Conservation (phyloP, 148 eudicot species). For the Agrostemma githago region DNA sequence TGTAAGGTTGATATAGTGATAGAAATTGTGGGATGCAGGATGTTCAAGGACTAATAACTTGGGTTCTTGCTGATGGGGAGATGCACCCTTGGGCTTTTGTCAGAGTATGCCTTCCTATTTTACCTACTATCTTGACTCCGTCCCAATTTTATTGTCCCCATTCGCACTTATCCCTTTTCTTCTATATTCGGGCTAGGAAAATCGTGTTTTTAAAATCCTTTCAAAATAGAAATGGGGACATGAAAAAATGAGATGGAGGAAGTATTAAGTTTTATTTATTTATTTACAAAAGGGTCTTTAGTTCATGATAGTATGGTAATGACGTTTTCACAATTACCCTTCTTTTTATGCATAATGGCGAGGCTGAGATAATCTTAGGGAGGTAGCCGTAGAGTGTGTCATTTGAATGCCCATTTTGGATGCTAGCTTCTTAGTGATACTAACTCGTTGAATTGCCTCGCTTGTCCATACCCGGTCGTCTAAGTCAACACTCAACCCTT, state of each 20-base stretch:
- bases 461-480: not conserved
- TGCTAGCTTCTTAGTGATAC: not conserved
- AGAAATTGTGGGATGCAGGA: slow-evolving; percentile 47
- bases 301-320: not conserved
- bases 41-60: slow-evolving; percentile 84
- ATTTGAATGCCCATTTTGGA: not conserved
- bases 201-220: too few species aligned
- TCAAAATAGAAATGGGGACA: too few species aligned
- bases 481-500: not conserved
- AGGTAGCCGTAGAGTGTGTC: not conserved
- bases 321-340: not conserved
- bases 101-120: slow-evolving; percentile 41
- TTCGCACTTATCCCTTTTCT: too few species aligned
- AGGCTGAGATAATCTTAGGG: not conserved
- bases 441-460: not conserved
- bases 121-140: too few species aligned
- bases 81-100: slow-evolving; percentile 94
- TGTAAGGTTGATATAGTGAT: not conserved
- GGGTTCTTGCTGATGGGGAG: slow-evolving; percentile 92
- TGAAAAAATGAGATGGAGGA: too few species aligned
- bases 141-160: too few species aligned
- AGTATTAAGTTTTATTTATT: too few species aligned
- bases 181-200: too few species aligned
- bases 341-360: too few species aligned
- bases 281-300: not conserved